Percentiles rank a stretch among this genome's conserved stretches.
Conservation (phyloP, 1,284 basidiomycete genomes). For the Cryptococcus sp. region DNA sequence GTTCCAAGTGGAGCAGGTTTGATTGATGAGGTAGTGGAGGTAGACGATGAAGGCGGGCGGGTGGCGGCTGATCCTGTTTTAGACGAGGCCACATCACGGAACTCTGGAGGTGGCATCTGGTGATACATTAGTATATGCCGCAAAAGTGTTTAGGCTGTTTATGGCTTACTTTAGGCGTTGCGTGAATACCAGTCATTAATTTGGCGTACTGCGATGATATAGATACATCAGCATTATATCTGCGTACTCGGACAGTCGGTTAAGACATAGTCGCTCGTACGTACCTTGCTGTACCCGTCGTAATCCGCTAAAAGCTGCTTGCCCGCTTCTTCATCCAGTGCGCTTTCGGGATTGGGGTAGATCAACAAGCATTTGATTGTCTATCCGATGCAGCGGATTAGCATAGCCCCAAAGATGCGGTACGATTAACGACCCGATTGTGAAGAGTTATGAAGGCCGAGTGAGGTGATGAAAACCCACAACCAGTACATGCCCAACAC, state of each 20-base stretch:
- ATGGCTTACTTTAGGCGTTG: conserved; percentile 41
- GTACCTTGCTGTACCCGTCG: conserved; percentile 70
- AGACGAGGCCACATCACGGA: conserved; percentile 21
- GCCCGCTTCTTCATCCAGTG: conserved; percentile 90
- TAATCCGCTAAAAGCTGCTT: conserved; percentile 88
- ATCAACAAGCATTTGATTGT: conserved; percentile 93
- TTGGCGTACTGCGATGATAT: conserved; percentile 29
- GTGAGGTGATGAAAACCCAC: conserved; percentile 35
- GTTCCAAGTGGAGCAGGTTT: conserved; percentile 34
- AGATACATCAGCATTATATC: background rate
- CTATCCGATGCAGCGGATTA: conserved; percentile 20
- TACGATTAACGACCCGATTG: background rate
- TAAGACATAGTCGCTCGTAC: conserved; percentile 2
- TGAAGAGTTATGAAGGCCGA: background rate
- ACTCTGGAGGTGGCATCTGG: conserved; percentile 35
- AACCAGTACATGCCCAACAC: conserved; percentile 83
- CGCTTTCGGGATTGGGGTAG: conserved; percentile 93
- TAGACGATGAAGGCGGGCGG: conserved; percentile 13
- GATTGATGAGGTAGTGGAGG: conserved; percentile 8
- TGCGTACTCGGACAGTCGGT: background rate
- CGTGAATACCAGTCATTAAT: conserved; percentile 47
- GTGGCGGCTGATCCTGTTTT: conserved; percentile 4
- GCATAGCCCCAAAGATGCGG: background rate
- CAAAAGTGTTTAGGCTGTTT: background rate
- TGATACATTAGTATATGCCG: background rate